A percentile compares a stretch with the other conserved stretches of the same genome.
phyloP scores from a whole-genome alignment of 352 stramenopile species.

The Globisporangium carolinianum region DNA sequence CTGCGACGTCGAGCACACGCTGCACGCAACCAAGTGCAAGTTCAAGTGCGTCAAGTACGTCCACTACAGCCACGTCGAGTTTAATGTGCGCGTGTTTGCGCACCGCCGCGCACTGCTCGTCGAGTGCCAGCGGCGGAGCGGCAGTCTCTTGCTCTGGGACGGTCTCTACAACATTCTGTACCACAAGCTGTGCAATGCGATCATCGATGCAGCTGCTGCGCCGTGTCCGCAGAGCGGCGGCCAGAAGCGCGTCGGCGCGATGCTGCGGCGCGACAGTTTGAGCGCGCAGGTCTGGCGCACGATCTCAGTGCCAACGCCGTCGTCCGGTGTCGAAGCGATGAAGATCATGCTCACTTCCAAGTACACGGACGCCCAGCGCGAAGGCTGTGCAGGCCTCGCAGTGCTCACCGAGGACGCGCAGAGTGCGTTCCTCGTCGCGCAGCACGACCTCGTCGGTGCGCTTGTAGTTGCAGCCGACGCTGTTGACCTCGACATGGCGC shows the following conservation, averaged over 20 bases:
- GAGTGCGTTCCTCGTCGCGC: constrained; percentile 52
- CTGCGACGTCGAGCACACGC: constrained; percentile 58
- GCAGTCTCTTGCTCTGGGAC: constrained; percentile 74
- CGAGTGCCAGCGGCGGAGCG: constrained; percentile 69
- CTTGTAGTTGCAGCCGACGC: constrained; percentile 39
- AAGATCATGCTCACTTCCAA: constrained; percentile 82
- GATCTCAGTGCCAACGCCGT: constrained; percentile 40
- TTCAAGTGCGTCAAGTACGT: constrained; percentile 86
- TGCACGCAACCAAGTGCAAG: constrained; percentile 74
- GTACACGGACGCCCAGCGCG: constrained; percentile 60
- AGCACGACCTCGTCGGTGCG: constrained; percentile 42
- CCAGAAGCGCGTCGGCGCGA: constrained; percentile 45
- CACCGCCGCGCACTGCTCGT: constrained; percentile 40
- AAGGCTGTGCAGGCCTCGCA: constrained; percentile 66
- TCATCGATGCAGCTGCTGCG: constrained; percentile 38
- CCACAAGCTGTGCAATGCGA: constrained; percentile 30
- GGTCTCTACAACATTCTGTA: constrained; percentile 74
- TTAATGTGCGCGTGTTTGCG: constrained; percentile 61
- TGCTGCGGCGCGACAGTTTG: constrained; percentile 33
- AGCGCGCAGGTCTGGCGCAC: constrained; percentile 57
- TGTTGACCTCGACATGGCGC: constrained; percentile 59
- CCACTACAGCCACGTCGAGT: constrained; percentile 80
- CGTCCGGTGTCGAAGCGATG: constrained; percentile 73
- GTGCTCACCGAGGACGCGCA: constrained; percentile 61
- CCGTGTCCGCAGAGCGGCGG: constrained; percentile 62